Evolutionary conservation across 495 filamentous ascomycete species (phyloP).

Genomic region (Penicillium antarcticum): DNA sequence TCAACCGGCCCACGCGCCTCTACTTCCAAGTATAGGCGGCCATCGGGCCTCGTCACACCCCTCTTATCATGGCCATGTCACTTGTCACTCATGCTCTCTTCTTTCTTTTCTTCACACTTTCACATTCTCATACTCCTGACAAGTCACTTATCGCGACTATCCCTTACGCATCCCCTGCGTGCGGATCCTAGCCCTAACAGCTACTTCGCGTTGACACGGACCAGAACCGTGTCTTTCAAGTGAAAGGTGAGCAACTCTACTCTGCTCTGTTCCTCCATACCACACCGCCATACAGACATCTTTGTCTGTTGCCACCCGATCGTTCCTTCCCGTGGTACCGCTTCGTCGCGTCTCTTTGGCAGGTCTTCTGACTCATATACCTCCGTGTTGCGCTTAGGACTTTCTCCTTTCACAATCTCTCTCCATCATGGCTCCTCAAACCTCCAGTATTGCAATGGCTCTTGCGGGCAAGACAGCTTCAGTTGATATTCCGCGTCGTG

Average conservation of each 20-base stretch:
- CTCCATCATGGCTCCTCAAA: conserved; percentile 46
- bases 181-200: conserved; percentile 12
- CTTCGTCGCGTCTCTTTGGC: conserved; percentile 20
- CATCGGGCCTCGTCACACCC: conserved; percentile 9
- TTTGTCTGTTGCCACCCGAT: conserved; percentile 16
- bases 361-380: conserved; percentile 28
- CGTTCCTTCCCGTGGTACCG: conserved; percentile 10
- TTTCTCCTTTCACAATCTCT: conserved; percentile 3
- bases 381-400: conserved; percentile 4
- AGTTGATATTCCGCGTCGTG: conserved; percentile 68
- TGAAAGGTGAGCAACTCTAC: conserved; percentile 21
- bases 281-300: too few species aligned
- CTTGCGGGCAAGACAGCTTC: conserved; percentile 60
- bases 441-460: conserved; percentile 60
- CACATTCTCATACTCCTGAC: neutral
- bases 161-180: conserved; percentile 20
- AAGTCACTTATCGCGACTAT: conserved; percentile 11
- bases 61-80: neutral
- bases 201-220: conserved; percentile 3
- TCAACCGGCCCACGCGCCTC: conserved; percentile 22
- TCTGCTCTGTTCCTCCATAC: neutral
- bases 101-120: neutral
- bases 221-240: neutral
- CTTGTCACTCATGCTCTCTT: neutral
- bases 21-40: neutral